Base-by-base conservation (phyloP, 257 asterid genomes). In the Petunia axillaris region DNA sequence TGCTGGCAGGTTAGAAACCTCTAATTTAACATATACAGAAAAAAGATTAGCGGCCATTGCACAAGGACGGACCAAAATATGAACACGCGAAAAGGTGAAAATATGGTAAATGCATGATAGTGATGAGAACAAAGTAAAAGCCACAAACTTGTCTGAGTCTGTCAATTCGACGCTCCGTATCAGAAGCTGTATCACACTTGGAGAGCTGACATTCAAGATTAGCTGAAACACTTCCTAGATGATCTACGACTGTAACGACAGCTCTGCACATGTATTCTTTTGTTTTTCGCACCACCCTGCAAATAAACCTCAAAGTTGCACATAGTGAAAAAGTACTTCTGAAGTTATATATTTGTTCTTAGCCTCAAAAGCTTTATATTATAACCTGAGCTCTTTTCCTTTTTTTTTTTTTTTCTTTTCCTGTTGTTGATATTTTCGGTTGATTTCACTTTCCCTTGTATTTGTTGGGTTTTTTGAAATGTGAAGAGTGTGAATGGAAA, bases 161-260 rank as follows among this genome's bases (percentile, higher is more conserved):
- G 59, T 87, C 70, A 1, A 91, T 82, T 68, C 80, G 83, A 58
- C 65, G 55, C 43, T 89, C 86, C 39, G 94, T 78, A 64, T 89
- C 81, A 75, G 87, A 79, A 83, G 88, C 36, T 36, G 85, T 79
- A 80, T 81, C 55, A 80, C 52, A 80, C 78, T 80, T 46, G 14
- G 88, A 52, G 48, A 91, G 79, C 38, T 44, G 80, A 36, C 81
- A 65, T 82, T 91, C 91, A 65, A 91, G 88, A 25, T 82, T 82
- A 59, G 91, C 88, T 52, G 97, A 86, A 3, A 91, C 81, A 84
- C 86, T 82, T 60, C 97, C 97, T 1, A 91, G 66, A 87, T 90
- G 94, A 88, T 91, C 97, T 52, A 90, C 87, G 0, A 85, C 81
- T 41, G 91, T 86, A 6, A 90, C 91, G 0, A 91, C 88, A 2